Evolutionary conservation across 1,284 basidiomycete genomes (phyloP).

Genomic region (Hemileccinum hortonii): DNA sequence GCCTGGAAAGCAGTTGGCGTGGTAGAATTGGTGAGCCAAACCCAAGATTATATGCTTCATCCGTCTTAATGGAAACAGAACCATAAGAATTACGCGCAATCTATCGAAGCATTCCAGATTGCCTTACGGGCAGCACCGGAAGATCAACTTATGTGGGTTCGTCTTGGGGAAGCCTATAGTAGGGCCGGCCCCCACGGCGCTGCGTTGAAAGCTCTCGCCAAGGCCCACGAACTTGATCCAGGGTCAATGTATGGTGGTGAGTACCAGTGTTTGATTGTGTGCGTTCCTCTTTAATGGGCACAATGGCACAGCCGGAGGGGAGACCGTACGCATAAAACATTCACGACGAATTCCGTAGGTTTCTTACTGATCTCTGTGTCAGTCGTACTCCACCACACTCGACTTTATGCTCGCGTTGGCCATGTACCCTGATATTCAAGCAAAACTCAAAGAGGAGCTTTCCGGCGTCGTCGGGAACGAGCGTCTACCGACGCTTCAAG

Average conservation of each 20-base stretch:
- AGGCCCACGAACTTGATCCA: slow-evolving; percentile 65
- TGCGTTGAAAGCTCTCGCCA: slow-evolving; percentile 83
- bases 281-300: not conserved
- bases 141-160: slow-evolving; percentile 83
- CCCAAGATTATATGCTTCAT: not conserved
- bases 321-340: slow-evolving; percentile 15
- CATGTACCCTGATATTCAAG: slow-evolving; percentile 21
- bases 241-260: slow-evolving; percentile 30
- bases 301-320: slow-evolving; percentile 20
- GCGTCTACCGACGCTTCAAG: slow-evolving; percentile 29
- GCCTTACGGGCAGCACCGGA: slow-evolving; percentile 80
- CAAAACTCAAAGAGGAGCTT: slow-evolving; percentile 23
- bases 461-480: slow-evolving; percentile 19
- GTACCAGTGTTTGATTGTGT: not conserved
- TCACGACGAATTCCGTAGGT: not conserved
- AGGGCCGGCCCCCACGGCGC: slow-evolving; percentile 87
- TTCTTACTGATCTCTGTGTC: not conserved
- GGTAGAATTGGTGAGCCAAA: slow-evolving; percentile 77
- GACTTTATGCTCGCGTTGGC: slow-evolving; percentile 30
- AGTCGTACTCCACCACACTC: slow-evolving; percentile 28
- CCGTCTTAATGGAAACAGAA: slow-evolving; percentile 48
- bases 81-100: slow-evolving; percentile 71
- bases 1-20: slow-evolving; percentile 98
- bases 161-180: slow-evolving; percentile 90
- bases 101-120: slow-evolving; percentile 87